Conservation (phyloP, 169 alveolate species). For the Eimeria acervulina region DNA sequence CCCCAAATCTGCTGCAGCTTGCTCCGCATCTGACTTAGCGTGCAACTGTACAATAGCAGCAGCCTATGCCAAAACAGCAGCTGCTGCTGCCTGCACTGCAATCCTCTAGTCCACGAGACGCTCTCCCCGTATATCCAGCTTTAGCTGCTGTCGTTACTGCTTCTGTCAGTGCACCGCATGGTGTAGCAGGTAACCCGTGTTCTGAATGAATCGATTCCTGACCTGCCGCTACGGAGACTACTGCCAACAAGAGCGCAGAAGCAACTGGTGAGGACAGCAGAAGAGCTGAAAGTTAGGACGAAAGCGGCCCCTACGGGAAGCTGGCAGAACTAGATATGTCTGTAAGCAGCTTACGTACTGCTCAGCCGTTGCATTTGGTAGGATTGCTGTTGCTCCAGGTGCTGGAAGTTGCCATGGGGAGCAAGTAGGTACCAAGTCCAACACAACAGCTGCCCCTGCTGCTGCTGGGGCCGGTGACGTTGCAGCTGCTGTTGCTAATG, state of each 20-base stretch:
- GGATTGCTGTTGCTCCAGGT: neutral
- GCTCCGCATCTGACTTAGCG: constrained; percentile 51
- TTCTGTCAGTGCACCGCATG: neutral
- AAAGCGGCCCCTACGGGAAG: neutral
- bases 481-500: neutral
- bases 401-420: neutral
- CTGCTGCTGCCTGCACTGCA: constrained; percentile 61
- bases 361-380: neutral
- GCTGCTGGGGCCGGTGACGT: neutral
- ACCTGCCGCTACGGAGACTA: neutral
- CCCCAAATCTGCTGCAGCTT: constrained; percentile 28
- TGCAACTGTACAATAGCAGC: constrained; percentile 43
- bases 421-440: neutral
- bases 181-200: neutral
- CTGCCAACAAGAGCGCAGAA: neutral
- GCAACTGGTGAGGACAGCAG: neutral
- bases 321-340: neutral
- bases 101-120: neutral
- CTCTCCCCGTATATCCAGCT: neutral
- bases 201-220: neutral
- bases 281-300: neutral
- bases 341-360: neutral
- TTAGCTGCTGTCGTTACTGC: neutral
- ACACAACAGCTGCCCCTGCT: neutral
- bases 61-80: constrained; percentile 22